These are phyloP conservation scores for Didymellaceae sp. DNA, from an alignment of 2,329 filamentous ascomycete genomes.

Conservation along the genomic window DNA sequence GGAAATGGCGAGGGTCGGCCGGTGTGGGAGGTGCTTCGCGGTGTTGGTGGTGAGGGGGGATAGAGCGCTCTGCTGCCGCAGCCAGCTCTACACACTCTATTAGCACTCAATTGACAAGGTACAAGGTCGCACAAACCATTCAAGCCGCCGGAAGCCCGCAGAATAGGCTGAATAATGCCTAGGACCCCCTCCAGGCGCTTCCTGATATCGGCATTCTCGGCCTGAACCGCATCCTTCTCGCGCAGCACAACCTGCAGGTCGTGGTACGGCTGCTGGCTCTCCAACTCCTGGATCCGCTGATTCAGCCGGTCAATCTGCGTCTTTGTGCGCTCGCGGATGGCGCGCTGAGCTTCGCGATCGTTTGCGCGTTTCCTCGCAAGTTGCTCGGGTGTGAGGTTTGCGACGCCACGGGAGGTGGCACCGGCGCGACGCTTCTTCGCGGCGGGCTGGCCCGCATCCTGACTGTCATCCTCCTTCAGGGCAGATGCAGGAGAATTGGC, in stretches of 20 bases:
- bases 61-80: slow-evolving; percentile 56
- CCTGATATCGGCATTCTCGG: slow-evolving; percentile 81
- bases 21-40: slow-evolving; percentile 16
- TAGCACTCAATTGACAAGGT: neutral
- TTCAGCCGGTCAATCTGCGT: slow-evolving; percentile 79
- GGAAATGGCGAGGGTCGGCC: slow-evolving; percentile 31
- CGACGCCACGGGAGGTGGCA: slow-evolving; percentile 72
- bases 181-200: slow-evolving; percentile 70
- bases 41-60: slow-evolving; percentile 22
- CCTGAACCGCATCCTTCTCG: slow-evolving; percentile 78
- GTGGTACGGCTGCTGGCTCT: slow-evolving; percentile 80
- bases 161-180: slow-evolving; percentile 66
- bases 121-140: slow-evolving; percentile 47
- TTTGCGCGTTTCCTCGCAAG: slow-evolving; percentile 90
- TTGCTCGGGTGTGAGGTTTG: slow-evolving; percentile 86
- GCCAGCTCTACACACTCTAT: slow-evolving; percentile 53
- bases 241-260: slow-evolving; percentile 78
- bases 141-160: slow-evolving; percentile 53
- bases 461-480: slow-evolving; percentile 21
- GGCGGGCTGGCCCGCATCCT: slow-evolving; percentile 19
- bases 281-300: slow-evolving; percentile 74
- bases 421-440: slow-evolving; percentile 46
- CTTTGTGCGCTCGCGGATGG: slow-evolving; percentile 82
- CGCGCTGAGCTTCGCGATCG: slow-evolving; percentile 85
- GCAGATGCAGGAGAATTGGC: slow-evolving; percentile 26